Conservation (phyloP, 495 filamentous ascomycete genomes). For the Hypoxylon trugodes region DNA sequence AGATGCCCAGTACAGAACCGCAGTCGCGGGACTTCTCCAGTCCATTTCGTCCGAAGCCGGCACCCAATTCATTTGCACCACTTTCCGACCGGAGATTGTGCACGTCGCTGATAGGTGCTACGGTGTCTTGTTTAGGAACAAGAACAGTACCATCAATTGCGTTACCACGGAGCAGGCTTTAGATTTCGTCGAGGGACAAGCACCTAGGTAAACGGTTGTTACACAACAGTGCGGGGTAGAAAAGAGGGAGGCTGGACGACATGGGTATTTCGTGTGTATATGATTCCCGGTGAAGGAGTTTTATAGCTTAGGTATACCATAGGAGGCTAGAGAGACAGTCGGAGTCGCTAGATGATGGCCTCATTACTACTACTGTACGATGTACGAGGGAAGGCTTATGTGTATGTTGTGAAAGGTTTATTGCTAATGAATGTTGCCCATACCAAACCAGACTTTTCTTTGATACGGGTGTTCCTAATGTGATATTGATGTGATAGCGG, state of each 20-base stretch:
- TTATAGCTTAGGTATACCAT: slow-evolving; percentile 31
- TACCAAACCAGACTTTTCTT: no score
- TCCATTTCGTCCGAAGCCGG: slow-evolving; percentile 70
- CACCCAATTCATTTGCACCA: slow-evolving; percentile 85
- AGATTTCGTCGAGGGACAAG: slow-evolving; percentile 86
- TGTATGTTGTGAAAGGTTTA: slow-evolving; percentile 11
- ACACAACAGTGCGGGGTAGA: no score
- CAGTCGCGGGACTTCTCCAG: slow-evolving; percentile 86
- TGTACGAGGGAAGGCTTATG: slow-evolving; percentile 8
- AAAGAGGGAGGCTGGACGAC: background rate
- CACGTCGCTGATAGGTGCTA: slow-evolving; percentile 97
- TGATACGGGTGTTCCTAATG: no score
- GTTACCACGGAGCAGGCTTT: slow-evolving; percentile 87
- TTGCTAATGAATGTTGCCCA: slow-evolving; percentile 23
- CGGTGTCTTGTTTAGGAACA: slow-evolving; percentile 91
- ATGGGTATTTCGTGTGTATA: slow-evolving; percentile 13
- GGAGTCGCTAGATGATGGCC: background rate
- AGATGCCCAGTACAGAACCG: slow-evolving; percentile 95
- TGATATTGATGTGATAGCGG: no score
- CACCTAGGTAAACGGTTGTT: slow-evolving; percentile 42
- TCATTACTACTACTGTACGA: slow-evolving; percentile 8
- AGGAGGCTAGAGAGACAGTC: slow-evolving; percentile 3
- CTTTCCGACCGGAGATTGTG: slow-evolving; percentile 97
- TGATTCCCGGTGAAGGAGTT: slow-evolving; percentile 17
- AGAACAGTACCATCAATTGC: slow-evolving; percentile 90